Evolutionary conservation across 441 rosid genomes (phyloP).

Genomic region (Rhodomyrtus psidioides): DNA sequence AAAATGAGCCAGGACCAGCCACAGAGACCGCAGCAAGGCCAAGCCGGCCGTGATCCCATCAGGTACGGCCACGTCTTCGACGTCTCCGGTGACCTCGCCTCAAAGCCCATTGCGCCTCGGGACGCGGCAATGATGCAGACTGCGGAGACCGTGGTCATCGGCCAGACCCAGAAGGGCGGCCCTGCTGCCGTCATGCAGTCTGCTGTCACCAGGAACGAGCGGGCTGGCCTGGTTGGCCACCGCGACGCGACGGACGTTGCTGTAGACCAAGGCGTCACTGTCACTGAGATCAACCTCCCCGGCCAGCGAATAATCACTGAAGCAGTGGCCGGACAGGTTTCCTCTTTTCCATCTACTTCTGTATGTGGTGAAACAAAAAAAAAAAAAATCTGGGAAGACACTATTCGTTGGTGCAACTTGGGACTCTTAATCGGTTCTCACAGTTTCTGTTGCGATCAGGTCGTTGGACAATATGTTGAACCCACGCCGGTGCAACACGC

Average conservation of each 20-base stretch:
- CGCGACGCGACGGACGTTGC: conserved; percentile 24
- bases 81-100: conserved; percentile 46
- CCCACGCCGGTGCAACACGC: conserved; percentile 22
- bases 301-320: conserved; percentile 56
- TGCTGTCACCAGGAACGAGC: conserved; percentile 47
- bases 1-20: conserved; percentile 45
- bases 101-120: conserved; percentile 39
- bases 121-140: conserved; percentile 75
- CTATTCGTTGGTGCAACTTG: neutral
- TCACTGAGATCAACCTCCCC: conserved; percentile 44
- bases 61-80: conserved; percentile 49
- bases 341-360: neutral
- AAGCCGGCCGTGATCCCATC: conserved; percentile 22
- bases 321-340: conserved; percentile 57
- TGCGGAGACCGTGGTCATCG: conserved; percentile 42
- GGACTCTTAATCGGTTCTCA: neutral
- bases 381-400: neutral
- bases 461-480: conserved; percentile 44
- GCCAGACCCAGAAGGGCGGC: conserved; percentile 57
- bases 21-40: neutral
- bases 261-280: conserved; percentile 35
- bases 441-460: conserved; percentile 9
- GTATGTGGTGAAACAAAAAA: neutral
- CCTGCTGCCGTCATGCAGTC: conserved; percentile 61
- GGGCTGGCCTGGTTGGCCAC: conserved; percentile 41